These are phyloP conservation scores for Blastocrithidia nonstop DNA, from an alignment of 208 protist genomes.

Conservation along the genomic window DNA sequence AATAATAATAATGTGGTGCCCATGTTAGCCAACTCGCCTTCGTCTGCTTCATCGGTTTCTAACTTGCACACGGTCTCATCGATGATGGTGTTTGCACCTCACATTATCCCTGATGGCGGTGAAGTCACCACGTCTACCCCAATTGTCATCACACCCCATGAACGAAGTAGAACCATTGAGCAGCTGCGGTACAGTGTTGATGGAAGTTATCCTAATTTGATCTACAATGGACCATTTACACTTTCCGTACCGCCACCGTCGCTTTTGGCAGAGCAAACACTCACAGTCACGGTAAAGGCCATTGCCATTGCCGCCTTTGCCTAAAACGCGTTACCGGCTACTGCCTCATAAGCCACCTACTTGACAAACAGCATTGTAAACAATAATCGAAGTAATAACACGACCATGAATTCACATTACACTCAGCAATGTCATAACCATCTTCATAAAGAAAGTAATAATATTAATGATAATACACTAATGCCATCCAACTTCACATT, in stretches of 20 bases:
- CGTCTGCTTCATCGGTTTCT: no score
- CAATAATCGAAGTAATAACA: not conserved
- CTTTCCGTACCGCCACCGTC: constrained; percentile 27
- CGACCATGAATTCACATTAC: not conserved
- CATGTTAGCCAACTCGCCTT: no score
- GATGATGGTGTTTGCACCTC: constrained; percentile 13
- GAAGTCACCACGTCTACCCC: constrained; percentile 55
- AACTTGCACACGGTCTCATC: no score
- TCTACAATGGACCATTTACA: constrained; percentile 63
- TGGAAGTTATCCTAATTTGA: constrained; percentile 43
- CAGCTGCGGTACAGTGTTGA: constrained; percentile 75
- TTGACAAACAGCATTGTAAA: not conserved
- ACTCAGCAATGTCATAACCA: not conserved
- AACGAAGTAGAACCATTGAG: constrained; percentile 21
- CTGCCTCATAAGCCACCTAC: not conserved
- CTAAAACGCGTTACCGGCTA: not conserved
- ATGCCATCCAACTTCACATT: no score
- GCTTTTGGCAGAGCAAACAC: not conserved
- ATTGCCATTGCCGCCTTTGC: not conserved
- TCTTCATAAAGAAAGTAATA: no score
- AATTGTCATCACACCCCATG: constrained; percentile 40
- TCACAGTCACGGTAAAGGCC: not conserved
- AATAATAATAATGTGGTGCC: no score
- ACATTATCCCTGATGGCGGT: constrained; percentile 33
- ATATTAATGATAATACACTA: no score